phyloP scores from a whole-genome alignment of 2,329 filamentous ascomycete species.

The Verticillium isaacii region DNA sequence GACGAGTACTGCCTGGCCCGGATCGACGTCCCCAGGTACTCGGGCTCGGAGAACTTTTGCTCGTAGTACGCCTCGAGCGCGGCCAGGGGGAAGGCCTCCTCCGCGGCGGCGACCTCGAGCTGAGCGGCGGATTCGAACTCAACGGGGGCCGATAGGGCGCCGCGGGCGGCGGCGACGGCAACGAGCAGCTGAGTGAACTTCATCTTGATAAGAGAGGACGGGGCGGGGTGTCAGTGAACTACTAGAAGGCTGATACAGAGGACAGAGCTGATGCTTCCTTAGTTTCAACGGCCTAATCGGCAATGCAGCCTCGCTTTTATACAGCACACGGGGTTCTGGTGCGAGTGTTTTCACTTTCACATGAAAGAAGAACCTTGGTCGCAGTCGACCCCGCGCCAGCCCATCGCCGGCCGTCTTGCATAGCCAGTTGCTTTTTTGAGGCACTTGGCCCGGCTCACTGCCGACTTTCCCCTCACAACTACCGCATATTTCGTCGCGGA shows the following conservation, averaged over 20 bases:
- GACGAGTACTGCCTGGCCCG: constrained; percentile 7
- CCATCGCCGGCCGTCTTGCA: not conserved
- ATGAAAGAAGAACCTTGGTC: not conserved
- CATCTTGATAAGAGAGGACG: not conserved
- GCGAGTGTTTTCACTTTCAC: not conserved
- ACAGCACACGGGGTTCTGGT: not conserved
- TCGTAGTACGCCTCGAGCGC: not conserved
- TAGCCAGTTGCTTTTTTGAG: not conserved
- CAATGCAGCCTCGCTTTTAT: not conserved
- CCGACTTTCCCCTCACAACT: not conserved
- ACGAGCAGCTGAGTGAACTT: not conserved
- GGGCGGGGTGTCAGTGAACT: not conserved
- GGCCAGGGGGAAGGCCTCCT: not conserved
- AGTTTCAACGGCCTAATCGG: not conserved
- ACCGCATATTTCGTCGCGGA: not conserved
- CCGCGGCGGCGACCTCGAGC: not conserved
- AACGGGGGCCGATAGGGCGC: not conserved
- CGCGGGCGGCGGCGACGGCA: not conserved
- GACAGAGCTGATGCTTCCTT: not conserved
- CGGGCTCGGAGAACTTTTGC: not conserved
- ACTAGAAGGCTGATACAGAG: not conserved
- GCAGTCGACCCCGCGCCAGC: not conserved
- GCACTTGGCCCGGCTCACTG: not conserved
- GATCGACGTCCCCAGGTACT: not conserved
- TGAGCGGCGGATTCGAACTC: not conserved